Conservation (phyloP, 345 rosid species). For the Populus simonii region DNA sequence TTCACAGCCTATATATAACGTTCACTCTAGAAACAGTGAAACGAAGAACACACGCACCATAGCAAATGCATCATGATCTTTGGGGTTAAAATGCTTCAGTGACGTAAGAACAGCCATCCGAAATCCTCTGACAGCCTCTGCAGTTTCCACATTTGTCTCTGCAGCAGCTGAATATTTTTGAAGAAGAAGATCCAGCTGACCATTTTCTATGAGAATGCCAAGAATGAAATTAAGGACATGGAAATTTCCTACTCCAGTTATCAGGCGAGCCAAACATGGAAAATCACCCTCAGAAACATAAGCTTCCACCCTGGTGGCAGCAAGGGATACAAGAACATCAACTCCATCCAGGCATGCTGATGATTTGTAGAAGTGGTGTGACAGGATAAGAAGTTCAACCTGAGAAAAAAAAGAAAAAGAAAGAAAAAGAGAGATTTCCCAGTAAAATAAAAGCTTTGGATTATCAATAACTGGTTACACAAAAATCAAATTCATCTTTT, state of each 20-base stretch:
- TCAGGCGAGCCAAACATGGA: conserved; percentile 86
- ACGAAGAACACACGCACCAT: conserved; percentile 49
- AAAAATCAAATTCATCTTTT: neutral
- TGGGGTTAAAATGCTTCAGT: conserved; percentile 84
- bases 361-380: conserved; percentile 96
- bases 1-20: neutral
- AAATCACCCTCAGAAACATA: conserved; percentile 94
- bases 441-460: neutral
- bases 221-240: conserved; percentile 92
- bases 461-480: neutral
- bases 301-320: conserved; percentile 93
- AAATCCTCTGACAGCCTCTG: conserved; percentile 90
- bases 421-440: neutral
- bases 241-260: conserved; percentile 95
- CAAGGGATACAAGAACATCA: conserved; percentile 96
- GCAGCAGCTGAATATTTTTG: conserved; percentile 92
- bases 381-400: conserved; percentile 97
- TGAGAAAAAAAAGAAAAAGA: conserved; percentile 26
- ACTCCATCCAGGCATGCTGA: conserved; percentile 99
- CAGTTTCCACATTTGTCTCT: conserved; percentile 67
- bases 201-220: conserved; percentile 91
- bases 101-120: conserved; percentile 95
- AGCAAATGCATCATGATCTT: conserved; percentile 86
- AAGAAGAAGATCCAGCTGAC: conserved; percentile 92
- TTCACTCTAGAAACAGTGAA: conserved; percentile 2